phyloP scores from a whole-genome alignment of 768 basidiomycete genomes.

The Phylloporus rhodoxanthus region DNA sequence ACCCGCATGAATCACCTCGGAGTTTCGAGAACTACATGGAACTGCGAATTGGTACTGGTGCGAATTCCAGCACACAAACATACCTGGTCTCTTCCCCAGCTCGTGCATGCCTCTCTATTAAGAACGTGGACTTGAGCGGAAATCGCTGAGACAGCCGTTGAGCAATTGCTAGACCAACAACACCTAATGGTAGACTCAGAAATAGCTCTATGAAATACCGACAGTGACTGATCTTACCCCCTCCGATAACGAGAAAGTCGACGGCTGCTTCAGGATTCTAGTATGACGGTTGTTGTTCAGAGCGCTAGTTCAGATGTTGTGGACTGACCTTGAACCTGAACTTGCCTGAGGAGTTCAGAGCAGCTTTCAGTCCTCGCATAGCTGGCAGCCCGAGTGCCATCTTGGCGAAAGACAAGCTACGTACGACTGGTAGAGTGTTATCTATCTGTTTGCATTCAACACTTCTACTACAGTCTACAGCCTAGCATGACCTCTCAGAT shows the following conservation, averaged over 20 bases:
- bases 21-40: slow-evolving; percentile 72
- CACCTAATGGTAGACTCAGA: slow-evolving; percentile 40
- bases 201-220: background rate
- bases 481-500: slow-evolving; percentile 17
- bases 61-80: background rate
- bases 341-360: slow-evolving; percentile 54
- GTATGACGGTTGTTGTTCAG: background rate
- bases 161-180: slow-evolving; percentile 83
- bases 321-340: slow-evolving; percentile 57
- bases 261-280: slow-evolving; percentile 65
- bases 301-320: background rate
- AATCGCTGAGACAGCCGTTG: slow-evolving; percentile 62
- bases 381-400: slow-evolving; percentile 26
- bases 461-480: background rate
- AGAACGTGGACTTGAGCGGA: slow-evolving; percentile 63
- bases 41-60: background rate
- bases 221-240: slow-evolving; percentile 43
- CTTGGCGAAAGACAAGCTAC: background rate
- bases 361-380: slow-evolving; percentile 48
- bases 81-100: slow-evolving; percentile 88
- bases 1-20: slow-evolving; percentile 93
- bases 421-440: slow-evolving; percentile 10
- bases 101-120: slow-evolving; percentile 70
- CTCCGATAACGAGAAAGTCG: slow-evolving; percentile 86
- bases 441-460: background rate